These are phyloP conservation scores for Leptographium procerum DNA, from an alignment of 2,329 filamentous ascomycete genomes.

Conservation along the genomic window DNA sequence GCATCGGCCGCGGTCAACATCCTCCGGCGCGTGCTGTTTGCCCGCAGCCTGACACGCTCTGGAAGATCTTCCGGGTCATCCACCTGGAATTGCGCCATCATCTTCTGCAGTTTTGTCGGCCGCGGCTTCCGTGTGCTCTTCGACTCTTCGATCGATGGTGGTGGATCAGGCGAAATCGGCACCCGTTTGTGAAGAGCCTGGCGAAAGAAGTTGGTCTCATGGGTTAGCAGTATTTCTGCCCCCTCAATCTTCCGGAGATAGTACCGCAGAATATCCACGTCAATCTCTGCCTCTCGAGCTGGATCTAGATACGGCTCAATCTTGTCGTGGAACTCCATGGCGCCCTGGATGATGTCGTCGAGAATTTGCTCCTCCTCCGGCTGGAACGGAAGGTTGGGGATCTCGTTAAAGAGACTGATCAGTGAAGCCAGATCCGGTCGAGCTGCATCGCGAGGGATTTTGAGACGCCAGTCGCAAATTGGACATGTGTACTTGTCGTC, in stretches of 20 bases:
- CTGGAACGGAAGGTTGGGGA: conserved; percentile 74
- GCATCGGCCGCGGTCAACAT: conserved; percentile 42
- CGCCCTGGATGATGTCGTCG: conserved; percentile 75
- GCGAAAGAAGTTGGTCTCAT: conserved; percentile 95
- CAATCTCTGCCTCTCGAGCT: conserved; percentile 63
- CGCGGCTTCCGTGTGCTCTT: conserved; percentile 89
- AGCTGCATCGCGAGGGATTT: conserved; percentile 91
- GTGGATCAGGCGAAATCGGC: conserved; percentile 75
- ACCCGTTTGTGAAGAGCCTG: conserved; percentile 93
- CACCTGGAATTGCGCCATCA: conserved; percentile 79
- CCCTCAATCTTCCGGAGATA: conserved; percentile 96
- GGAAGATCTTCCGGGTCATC: conserved; percentile 86
- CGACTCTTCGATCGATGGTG: conserved; percentile 76
- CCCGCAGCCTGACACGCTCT: conserved; percentile 68
- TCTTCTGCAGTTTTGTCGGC: conserved; percentile 92
- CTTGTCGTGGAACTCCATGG: conserved; percentile 72
- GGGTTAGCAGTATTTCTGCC: conserved; percentile 80
- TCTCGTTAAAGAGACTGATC: conserved; percentile 71
- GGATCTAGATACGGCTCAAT: conserved; percentile 73
- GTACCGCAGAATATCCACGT: conserved; percentile 80
- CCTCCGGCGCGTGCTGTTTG: conserved; percentile 62
- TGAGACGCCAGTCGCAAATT: conserved; percentile 94
- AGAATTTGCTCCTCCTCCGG: conserved; percentile 88
- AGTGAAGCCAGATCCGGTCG: conserved; percentile 91
- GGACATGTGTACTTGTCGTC: conserved; percentile 98